Conservation (phyloP, 164 flowering plant species). For the Magnolia kwangsiensis region DNA sequence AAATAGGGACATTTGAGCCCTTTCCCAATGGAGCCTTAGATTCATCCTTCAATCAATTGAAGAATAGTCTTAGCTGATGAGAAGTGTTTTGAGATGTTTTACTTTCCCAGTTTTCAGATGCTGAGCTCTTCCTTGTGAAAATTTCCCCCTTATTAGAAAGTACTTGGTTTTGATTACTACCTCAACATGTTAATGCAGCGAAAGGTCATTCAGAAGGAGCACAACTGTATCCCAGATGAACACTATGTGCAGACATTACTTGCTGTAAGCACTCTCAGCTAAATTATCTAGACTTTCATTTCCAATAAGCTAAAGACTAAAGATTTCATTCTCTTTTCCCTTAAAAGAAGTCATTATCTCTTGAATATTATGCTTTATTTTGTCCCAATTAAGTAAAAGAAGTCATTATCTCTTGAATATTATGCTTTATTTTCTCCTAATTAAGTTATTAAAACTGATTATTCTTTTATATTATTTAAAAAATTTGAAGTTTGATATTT, state of each 20-base stretch:
- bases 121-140: background rate
- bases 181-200: constrained; percentile 43
- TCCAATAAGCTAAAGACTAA: background rate
- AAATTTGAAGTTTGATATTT: too few species aligned
- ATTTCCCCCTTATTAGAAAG: background rate
- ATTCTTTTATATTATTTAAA: background rate
- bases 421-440: background rate
- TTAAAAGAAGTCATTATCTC: background rate
- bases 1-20: background rate
- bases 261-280: constrained; percentile 46
- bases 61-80: background rate
- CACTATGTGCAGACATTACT: constrained; percentile 88
- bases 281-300: background rate
- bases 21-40: background rate
- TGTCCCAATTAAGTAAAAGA: background rate
- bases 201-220: constrained; percentile 71
- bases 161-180: background rate
- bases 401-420: background rate
- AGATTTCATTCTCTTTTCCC: background rate
- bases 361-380: background rate
- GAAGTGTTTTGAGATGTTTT: background rate
- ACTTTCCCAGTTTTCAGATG: constrained; percentile 2
- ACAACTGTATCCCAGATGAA: constrained; percentile 96
- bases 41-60: background rate
- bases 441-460: background rate